Evolutionary conservation across 2,329 filamentous ascomycete species (phyloP).

Genomic region (Diaporthe australafricana): DNA sequence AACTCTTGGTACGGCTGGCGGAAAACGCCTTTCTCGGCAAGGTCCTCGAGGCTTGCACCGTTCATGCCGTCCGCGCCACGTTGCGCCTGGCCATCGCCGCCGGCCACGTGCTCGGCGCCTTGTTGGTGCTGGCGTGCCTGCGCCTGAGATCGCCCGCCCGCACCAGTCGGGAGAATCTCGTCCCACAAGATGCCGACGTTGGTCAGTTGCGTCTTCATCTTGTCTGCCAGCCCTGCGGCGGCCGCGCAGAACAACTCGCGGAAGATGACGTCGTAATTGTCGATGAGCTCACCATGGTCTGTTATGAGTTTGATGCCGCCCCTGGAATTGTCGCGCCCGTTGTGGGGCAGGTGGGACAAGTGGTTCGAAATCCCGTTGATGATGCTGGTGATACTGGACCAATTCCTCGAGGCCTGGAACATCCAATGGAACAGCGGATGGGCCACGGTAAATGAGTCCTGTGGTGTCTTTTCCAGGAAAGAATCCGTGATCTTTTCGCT

Average conservation of each 20-base stretch:
- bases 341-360: slow-evolving; percentile 63
- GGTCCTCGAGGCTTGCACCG: slow-evolving; percentile 42
- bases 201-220: slow-evolving; percentile 71
- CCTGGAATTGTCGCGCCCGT: slow-evolving; percentile 49
- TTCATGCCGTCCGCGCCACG: slow-evolving; percentile 22
- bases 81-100: slow-evolving; percentile 29
- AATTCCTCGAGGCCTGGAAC: slow-evolving; percentile 83
- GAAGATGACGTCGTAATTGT: slow-evolving; percentile 81
- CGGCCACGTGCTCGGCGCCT: slow-evolving; percentile 21
- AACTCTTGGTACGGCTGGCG: slow-evolving; percentile 48
- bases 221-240: slow-evolving; percentile 77
- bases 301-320: slow-evolving; percentile 58
- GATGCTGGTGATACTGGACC: slow-evolving; percentile 75
- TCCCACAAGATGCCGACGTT: slow-evolving; percentile 79
- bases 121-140: slow-evolving; percentile 27
- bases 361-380: slow-evolving; percentile 80
- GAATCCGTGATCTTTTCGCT: slow-evolving; percentile 83
- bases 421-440: slow-evolving; percentile 91
- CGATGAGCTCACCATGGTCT: slow-evolving; percentile 68
- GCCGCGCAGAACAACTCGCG: slow-evolving; percentile 87
- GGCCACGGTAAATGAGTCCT: slow-evolving; percentile 78
- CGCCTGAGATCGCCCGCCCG: slow-evolving; percentile 32
- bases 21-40: slow-evolving; percentile 56
- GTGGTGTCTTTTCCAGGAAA: slow-evolving; percentile 72
- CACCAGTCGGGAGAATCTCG: slow-evolving; percentile 77